phyloP scores from a whole-genome alignment of 2,329 filamentous ascomycete species.

The Gnomoniopsis sp. region DNA sequence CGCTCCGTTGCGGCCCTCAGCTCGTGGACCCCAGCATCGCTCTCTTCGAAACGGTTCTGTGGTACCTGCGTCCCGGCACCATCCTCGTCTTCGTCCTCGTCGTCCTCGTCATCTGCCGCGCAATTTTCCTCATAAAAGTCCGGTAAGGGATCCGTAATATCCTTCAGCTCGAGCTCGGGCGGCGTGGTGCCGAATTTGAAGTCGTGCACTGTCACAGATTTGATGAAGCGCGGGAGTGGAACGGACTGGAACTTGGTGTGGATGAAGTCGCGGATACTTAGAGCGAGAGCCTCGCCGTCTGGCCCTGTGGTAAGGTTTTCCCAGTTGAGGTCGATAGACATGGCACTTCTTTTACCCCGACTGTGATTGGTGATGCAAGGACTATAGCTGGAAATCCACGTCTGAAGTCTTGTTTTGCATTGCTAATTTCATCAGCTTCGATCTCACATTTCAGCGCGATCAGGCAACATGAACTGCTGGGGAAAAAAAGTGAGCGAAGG shows the following conservation, averaged over 20 bases:
- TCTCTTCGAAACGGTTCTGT: constrained; percentile 23
- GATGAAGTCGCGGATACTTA: constrained; percentile 86
- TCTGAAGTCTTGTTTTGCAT: background rate
- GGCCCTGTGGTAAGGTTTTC: constrained; percentile 84
- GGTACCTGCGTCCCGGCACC: constrained; percentile 36
- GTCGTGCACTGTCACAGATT: constrained; percentile 88
- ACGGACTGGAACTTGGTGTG: constrained; percentile 95
- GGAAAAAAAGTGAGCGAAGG: background rate
- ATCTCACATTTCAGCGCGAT: background rate
- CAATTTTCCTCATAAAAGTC: constrained; percentile 91
- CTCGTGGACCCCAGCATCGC: constrained; percentile 29
- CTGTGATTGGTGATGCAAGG: background rate
- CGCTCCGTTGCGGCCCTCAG: constrained; percentile 25
- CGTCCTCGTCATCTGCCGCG: constrained; percentile 57
- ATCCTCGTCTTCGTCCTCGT: constrained; percentile 27
- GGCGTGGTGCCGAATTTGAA: constrained; percentile 87
- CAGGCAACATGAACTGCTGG: background rate
- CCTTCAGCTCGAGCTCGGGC: constrained; percentile 87
- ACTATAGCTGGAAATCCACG: background rate
- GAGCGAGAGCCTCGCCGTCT: constrained; percentile 80
- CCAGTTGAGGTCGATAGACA: constrained; percentile 99
- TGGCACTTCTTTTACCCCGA: constrained; percentile 32
- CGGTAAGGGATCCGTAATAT: constrained; percentile 90
- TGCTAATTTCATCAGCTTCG: background rate
- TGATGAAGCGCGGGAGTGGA: constrained; percentile 89